phyloP scores from a whole-genome alignment of 83 land plant species.

The Picea mariana region DNA sequence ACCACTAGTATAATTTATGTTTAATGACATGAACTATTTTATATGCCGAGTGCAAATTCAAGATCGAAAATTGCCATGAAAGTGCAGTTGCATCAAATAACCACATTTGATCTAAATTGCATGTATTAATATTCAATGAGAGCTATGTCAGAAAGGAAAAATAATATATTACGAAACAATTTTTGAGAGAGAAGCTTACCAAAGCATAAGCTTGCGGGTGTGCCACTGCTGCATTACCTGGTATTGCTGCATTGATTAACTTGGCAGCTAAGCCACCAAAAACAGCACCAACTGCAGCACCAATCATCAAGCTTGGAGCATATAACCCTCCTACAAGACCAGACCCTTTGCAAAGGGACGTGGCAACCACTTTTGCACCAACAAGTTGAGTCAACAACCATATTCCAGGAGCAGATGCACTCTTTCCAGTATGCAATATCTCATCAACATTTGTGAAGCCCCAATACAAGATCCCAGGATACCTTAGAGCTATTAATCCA shows the following conservation, averaged over 20 bases:
- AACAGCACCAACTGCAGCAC: constrained; percentile 95
- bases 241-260: constrained; percentile 80
- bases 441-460: constrained; percentile 99
- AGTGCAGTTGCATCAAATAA: neutral
- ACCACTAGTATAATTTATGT: neutral
- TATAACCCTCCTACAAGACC: constrained; percentile 98
- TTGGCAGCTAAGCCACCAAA: constrained; percentile 92
- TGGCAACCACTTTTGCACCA: constrained; percentile 90
- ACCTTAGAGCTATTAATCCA: constrained; percentile 84
- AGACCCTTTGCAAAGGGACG: constrained; percentile 95
- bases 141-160: neutral
- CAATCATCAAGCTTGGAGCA: constrained; percentile 99
- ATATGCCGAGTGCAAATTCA: neutral
- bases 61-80: neutral
- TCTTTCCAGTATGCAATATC: constrained; percentile 90
- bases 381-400: constrained; percentile 82
- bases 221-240: too few relatives aligned
- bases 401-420: constrained; percentile 94
- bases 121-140: neutral
- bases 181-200: too few relatives aligned
- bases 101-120: neutral
- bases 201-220: too few relatives aligned
- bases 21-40: neutral
- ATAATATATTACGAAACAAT: neutral
- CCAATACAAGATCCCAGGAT: constrained; percentile 96